A percentile compares a stretch with the other conserved stretches of the same genome.
Evolutionary conservation across 495 filamentous ascomycete genomes (phyloP).

Genomic region (Coniosporium apollinis): DNA sequence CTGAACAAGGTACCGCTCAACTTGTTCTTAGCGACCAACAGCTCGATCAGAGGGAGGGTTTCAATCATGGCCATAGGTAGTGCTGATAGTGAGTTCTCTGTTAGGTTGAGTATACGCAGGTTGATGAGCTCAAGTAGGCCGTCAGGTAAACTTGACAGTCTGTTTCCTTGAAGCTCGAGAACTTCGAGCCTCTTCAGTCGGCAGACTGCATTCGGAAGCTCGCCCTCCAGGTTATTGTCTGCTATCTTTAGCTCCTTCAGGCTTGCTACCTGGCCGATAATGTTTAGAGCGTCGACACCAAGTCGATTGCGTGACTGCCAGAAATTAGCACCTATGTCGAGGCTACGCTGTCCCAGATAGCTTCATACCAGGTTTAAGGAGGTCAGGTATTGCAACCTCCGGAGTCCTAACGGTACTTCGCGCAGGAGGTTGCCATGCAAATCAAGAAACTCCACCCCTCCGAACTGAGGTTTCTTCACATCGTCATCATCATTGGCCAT

Average conservation of each 20-base stretch:
- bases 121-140: slow-evolving; percentile 43
- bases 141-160: slow-evolving; percentile 55
- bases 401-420: slow-evolving; percentile 55
- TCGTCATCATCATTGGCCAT: slow-evolving; percentile 43
- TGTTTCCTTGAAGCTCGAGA: slow-evolving; percentile 69
- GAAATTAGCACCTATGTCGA: neutral
- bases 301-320: slow-evolving; percentile 63
- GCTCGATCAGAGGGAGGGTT: slow-evolving; percentile 51
- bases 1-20: slow-evolving; percentile 57
- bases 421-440: slow-evolving; percentile 68
- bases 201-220: slow-evolving; percentile 38
- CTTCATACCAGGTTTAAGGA: slow-evolving; percentile 54
- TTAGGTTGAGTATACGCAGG: slow-evolving; percentile 59
- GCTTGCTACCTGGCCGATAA: slow-evolving; percentile 49
- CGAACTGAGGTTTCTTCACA: slow-evolving; percentile 60
- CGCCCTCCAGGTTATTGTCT: slow-evolving; percentile 57
- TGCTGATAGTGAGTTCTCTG: slow-evolving; percentile 52
- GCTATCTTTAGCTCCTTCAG: slow-evolving; percentile 69
- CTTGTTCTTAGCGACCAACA: slow-evolving; percentile 65
- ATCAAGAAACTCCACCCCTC: slow-evolving; percentile 66
- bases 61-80: slow-evolving; percentile 54
- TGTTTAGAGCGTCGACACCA: slow-evolving; percentile 46
- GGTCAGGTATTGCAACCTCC: slow-evolving; percentile 53
- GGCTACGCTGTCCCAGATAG: slow-evolving; percentile 1
- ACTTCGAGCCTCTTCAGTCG: slow-evolving; percentile 52